Conservation (phyloP, 2,329 filamentous ascomycete genomes). For the Leptodontidium sp. region DNA sequence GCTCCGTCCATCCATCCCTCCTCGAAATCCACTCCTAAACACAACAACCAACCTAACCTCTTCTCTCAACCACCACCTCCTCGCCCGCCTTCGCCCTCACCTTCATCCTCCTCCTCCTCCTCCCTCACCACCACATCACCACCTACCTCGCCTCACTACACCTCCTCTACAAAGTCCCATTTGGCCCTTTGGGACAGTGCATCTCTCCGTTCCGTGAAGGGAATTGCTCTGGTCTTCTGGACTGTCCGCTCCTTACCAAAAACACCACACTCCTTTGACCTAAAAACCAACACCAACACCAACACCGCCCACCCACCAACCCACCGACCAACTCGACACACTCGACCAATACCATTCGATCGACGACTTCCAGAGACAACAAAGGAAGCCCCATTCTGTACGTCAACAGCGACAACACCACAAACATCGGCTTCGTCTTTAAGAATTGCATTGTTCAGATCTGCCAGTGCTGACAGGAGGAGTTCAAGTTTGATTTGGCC, state of each 20-base stretch:
- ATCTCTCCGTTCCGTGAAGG: slow-evolving; percentile 25
- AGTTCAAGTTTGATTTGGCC: slow-evolving; percentile 17
- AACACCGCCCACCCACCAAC: not conserved
- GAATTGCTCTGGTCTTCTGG: slow-evolving; percentile 31
- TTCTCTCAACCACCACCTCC: too few relatives aligned
- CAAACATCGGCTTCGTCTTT: not conserved
- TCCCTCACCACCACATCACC: not conserved
- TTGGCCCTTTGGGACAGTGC: slow-evolving; percentile 27
- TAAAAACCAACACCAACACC: slow-evolving; percentile 2
- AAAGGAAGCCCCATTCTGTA: slow-evolving; percentile 22
- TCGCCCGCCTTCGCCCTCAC: not conserved
- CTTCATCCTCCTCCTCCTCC: not conserved
- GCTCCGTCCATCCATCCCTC: slow-evolving; percentile 4
- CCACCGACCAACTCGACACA: not conserved
- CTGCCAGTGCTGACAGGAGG: slow-evolving; percentile 11
- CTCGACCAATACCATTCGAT: slow-evolving; percentile 20
- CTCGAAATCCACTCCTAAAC: not conserved
- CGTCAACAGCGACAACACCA: slow-evolving; percentile 22
- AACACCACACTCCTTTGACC: slow-evolving; percentile 31
- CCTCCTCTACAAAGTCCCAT: not conserved
- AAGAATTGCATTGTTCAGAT: not conserved
- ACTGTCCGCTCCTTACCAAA: slow-evolving; percentile 34
- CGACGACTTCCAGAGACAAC: slow-evolving; percentile 29
- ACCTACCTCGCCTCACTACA: slow-evolving; percentile 1
- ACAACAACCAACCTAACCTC: not conserved